Evolutionary conservation across 139 green algal species (phyloP).

Genomic region (Mesotaenium endlicherianum): DNA sequence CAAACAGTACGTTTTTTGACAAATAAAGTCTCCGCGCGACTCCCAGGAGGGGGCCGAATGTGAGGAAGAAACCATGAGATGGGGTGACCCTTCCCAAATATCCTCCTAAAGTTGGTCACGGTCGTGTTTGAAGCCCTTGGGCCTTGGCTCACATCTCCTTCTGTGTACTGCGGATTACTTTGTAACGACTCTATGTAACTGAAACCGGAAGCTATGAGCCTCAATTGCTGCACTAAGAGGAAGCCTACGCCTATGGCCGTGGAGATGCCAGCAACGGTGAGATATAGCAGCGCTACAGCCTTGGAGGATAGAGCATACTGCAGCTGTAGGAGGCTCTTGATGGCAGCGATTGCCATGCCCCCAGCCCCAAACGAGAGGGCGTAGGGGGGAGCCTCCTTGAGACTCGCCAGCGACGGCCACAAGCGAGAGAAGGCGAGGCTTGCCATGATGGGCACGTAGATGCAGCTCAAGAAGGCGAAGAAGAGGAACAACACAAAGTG

Average conservation of each 20-base stretch:
- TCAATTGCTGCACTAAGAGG: constrained; percentile 26
- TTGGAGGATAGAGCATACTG: constrained; percentile 30
- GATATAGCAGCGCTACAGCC: constrained; percentile 2
- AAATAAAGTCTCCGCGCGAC: background rate
- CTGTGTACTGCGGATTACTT: background rate
- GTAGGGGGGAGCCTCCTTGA: no score
- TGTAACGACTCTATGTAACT: constrained; percentile 24
- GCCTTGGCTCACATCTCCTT: background rate
- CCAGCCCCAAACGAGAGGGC: background rate
- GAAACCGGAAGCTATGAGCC: background rate
- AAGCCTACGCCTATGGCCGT: constrained; percentile 13
- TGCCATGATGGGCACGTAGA: constrained; percentile 15
- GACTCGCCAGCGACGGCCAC: background rate
- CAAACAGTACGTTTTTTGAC: no score
- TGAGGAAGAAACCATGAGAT: constrained; percentile 11
- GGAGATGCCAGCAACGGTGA: background rate
- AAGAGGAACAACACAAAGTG: constrained; percentile 52
- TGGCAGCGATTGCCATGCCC: constrained; percentile 2
- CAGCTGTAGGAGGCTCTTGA: background rate
- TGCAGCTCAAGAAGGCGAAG: constrained; percentile 38
- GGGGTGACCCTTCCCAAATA: constrained; percentile 28
- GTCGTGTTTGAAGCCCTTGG: background rate
- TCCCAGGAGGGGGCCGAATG: background rate
- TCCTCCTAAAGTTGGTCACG: constrained; percentile 7
- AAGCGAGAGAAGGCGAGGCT: constrained; percentile 1